Evolutionary conservation across 129 eudicot species (phyloP).

Genomic region (Saposhnikovia divaricata): DNA sequence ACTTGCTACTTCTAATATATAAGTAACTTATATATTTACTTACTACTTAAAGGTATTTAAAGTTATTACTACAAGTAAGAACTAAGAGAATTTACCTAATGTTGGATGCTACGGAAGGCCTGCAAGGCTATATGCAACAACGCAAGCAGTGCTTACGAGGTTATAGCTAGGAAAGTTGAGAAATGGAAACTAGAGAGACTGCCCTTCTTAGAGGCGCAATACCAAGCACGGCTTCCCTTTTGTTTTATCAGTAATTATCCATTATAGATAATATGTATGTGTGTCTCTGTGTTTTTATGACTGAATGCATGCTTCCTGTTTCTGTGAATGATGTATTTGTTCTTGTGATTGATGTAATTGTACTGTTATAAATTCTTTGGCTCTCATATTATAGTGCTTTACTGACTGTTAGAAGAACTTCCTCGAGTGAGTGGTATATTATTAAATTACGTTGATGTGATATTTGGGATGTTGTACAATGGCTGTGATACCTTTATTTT

Average conservation of each 20-base stretch:
- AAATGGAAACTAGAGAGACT: background rate
- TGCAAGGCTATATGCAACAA: background rate
- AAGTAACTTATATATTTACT: no score
- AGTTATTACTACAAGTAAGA: background rate
- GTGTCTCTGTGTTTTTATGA: background rate
- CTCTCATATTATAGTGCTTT: background rate
- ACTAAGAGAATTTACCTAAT: background rate
- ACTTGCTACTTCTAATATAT: no score
- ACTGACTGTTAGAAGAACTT: background rate
- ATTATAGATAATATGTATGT: no score
- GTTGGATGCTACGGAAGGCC: background rate
- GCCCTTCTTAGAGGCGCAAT: background rate
- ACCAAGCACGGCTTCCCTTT: background rate
- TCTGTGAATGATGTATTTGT: background rate
- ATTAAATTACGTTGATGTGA: background rate
- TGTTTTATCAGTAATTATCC: background rate
- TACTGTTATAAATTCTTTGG: background rate
- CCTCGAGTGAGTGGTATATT: background rate
- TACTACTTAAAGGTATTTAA: background rate
- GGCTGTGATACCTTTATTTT: conserved; percentile 12
- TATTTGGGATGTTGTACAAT: background rate
- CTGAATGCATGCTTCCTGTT: background rate
- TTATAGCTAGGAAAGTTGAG: background rate
- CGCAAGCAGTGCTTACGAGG: background rate
- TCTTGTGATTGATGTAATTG: background rate